Conservation (phyloP, 1,139 yeast species). For the Hansenula lynferdii region DNA sequence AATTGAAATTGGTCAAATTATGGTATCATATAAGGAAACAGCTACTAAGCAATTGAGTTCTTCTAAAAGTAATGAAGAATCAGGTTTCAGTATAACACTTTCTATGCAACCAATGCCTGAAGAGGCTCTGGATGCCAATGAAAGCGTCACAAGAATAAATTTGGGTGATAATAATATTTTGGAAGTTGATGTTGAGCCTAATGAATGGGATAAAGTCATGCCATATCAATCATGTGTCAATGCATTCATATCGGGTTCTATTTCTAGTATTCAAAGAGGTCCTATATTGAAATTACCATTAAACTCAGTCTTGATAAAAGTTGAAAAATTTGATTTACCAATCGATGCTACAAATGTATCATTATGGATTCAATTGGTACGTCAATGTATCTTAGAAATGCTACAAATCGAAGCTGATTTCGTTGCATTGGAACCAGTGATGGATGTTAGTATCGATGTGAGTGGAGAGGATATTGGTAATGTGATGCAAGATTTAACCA, state of each 20-base stretch:
- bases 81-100: conserved; percentile 29
- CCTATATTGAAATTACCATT: conserved; percentile 47
- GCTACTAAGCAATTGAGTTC: conserved; percentile 26
- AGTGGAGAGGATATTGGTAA: conserved; percentile 73
- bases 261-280: conserved; percentile 73
- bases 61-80: conserved; percentile 21
- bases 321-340: conserved; percentile 51
- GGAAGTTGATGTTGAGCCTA: conserved; percentile 25
- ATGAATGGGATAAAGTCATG: conserved; percentile 36
- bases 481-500: conserved; percentile 77
- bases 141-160: conserved; percentile 26
- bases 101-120: conserved; percentile 52
- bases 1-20: conserved; percentile 74
- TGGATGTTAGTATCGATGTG: conserved; percentile 70
- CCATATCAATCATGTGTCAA: conserved; percentile 48
- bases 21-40: conserved; percentile 86
- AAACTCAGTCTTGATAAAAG: conserved; percentile 52
- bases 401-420: conserved; percentile 29
- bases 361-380: conserved; percentile 38
- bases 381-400: conserved; percentile 40
- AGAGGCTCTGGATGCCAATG: conserved; percentile 24
- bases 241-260: conserved; percentile 52
- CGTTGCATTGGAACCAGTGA: conserved; percentile 77
- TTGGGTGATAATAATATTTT: conserved; percentile 34
- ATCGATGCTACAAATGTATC: conserved; percentile 40